Base-by-base conservation (phyloP, 1,139 yeast genomes). In the Wickerhamomyces sp. region DNA sequence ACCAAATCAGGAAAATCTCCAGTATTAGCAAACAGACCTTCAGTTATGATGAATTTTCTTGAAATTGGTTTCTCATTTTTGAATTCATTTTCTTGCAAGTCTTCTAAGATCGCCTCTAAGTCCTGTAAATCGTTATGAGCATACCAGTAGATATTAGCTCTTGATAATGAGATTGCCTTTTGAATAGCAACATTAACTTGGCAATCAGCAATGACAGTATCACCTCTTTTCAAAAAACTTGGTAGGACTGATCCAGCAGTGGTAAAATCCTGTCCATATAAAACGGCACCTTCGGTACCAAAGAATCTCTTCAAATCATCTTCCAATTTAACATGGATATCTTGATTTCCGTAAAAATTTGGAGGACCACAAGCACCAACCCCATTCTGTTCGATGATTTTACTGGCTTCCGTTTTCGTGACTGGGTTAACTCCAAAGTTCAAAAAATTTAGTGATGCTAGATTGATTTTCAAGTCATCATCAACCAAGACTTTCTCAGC, bases 291-390 rank as follows among this genome's bases (percentile, higher is more conserved):
- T 53, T 88, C 95, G 7, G 88, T 76, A 27, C 85, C 90, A 53
- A 91, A 76, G 59, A 81, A 93, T 35, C 69, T 65, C 9, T 96
- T 81, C 53, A 93, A 69, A 54, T 81, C 84, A 57, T 81, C 81
- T 64, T 91, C 96, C 52, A 89, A 74, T 57, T 84, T 74, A 48
- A 83, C 84, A 61, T 93, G 99, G 34, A 84, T 90, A 62, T 90
- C 97, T 66, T 90, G 97, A 53, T 93, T 86, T 50, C 99, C 99
- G 65, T 91, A 93, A 59, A 93, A 93, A 49, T 95, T 95, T 37
- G 98, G 96, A 3, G 99, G 98, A 30, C 98, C 97, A 72, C 99
- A 93, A 1, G 98, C 94, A 52, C 99, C 99, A 43, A 93, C 98
- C 60, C 99, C 99, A 47, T 86, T 81, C 46, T 73, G 72, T 40